phyloP scores from a whole-genome alignment of 495 filamentous ascomycete species.

The Pseudevernia furfuracea region DNA sequence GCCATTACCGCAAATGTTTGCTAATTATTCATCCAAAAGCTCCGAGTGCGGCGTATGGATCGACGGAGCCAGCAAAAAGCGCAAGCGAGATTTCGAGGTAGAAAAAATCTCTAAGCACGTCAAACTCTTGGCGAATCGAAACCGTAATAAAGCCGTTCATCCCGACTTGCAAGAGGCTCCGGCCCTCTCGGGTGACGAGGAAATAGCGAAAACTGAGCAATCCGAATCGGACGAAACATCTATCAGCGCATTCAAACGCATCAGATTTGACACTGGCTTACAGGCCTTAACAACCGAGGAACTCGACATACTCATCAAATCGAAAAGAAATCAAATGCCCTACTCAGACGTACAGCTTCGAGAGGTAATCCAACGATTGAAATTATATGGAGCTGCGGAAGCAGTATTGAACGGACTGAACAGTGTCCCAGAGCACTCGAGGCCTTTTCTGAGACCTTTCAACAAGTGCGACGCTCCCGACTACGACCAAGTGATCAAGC shows the following conservation, averaged over 20 bases:
- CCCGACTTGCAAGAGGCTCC: not conserved
- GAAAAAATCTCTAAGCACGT: not conserved
- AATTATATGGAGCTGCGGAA: too few species aligned
- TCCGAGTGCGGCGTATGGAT: slow-evolving; percentile 10
- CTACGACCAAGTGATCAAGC: too few species aligned
- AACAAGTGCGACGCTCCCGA: too few species aligned
- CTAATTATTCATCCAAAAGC: not conserved
- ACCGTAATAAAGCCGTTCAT: not conserved
- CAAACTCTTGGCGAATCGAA: not conserved
- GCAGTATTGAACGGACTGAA: too few species aligned
- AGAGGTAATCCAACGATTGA: too few species aligned
- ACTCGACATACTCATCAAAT: not conserved
- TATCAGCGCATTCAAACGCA: slow-evolving; percentile 10
- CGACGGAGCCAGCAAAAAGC: slow-evolving; percentile 9
- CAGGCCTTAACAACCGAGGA: not conserved
- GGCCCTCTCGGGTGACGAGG: not conserved
- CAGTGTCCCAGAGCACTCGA: too few species aligned
- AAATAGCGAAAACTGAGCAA: too few species aligned
- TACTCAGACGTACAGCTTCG: not conserved
- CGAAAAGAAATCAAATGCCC: not conserved
- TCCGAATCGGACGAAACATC: not conserved
- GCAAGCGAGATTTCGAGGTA: slow-evolving; percentile 1
- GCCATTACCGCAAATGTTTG: too few species aligned
- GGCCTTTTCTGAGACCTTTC: too few species aligned
- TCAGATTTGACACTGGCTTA: slow-evolving; percentile 6